A percentile compares a stretch with the other conserved stretches of the same genome.
phyloP scores from a whole-genome alignment of 768 basidiomycete species.

The Trametes cinnabarina region DNA sequence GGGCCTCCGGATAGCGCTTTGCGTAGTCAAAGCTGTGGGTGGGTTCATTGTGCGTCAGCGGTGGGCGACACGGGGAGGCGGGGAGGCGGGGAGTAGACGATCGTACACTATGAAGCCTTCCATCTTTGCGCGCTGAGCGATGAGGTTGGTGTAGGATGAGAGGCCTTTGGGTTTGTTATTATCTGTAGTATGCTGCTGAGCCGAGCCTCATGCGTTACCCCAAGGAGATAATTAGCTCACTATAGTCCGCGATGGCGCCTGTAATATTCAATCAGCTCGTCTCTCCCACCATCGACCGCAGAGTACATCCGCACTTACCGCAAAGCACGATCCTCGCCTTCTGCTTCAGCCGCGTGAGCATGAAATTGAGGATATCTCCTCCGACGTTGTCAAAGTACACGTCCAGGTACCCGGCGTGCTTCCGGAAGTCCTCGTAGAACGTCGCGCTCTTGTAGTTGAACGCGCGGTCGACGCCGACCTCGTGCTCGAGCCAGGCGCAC shows the following conservation, averaged over 20 bases:
- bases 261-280: background rate
- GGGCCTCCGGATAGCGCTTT: constrained; percentile 54
- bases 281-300: background rate
- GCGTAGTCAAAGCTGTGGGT: constrained; percentile 69
- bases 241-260: constrained; percentile 87
- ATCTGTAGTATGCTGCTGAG: constrained; percentile 38
- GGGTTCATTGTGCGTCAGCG: background rate
- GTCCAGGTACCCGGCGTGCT: constrained; percentile 70
- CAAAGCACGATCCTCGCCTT: constrained; percentile 78
- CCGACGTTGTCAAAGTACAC: constrained; percentile 84
- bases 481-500: constrained; percentile 79
- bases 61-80: background rate
- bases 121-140: constrained; percentile 74
- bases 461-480: constrained; percentile 78
- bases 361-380: constrained; percentile 80
- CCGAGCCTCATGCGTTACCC: background rate
- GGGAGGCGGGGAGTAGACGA: too few species aligned
- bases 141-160: constrained; percentile 63
- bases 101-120: constrained; percentile 83
- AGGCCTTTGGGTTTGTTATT: constrained; percentile 61
- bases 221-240: constrained; percentile 36
- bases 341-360: constrained; percentile 70
- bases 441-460: constrained; percentile 83
- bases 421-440: constrained; percentile 72
- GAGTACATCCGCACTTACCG: constrained; percentile 60